Conservation (phyloP, 2,329 filamentous ascomycete species). For the Penicillium olsonii region DNA sequence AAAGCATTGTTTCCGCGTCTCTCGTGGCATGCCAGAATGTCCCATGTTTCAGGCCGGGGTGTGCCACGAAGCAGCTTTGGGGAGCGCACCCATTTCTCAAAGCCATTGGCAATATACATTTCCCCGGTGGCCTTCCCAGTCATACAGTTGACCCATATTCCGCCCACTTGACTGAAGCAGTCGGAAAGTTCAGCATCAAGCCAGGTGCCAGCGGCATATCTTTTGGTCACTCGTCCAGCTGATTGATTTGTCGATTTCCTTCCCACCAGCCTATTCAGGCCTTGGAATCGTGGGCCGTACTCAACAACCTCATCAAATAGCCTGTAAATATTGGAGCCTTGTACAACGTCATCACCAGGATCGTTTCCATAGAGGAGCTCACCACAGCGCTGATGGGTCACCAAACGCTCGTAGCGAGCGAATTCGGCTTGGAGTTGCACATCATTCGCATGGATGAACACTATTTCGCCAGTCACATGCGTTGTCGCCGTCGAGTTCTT, state of each 20-base stretch:
- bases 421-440: conserved; percentile 25
- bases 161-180: conserved; percentile 37
- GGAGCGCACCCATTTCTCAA: conserved; percentile 32
- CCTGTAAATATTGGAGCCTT: conserved; percentile 16
- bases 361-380: conserved; percentile 9
- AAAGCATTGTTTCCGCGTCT: conserved; percentile 22
- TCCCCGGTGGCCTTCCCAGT: conserved; percentile 23
- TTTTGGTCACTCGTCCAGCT: conserved; percentile 22
- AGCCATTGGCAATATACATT: conserved; percentile 35
- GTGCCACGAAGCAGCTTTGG: conserved; percentile 16
- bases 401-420: conserved; percentile 34
- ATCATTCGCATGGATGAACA: conserved; percentile 22
- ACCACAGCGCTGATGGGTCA: conserved; percentile 31
- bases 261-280: conserved; percentile 21
- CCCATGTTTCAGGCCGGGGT: conserved; percentile 21
- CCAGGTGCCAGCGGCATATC: conserved; percentile 23
- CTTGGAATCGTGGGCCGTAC: conserved; percentile 9
- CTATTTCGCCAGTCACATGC: conserved; percentile 31
- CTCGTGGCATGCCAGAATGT: conserved; percentile 30
- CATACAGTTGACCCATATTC: conserved; percentile 43
- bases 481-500: conserved; percentile 4
- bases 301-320: conserved; percentile 21
- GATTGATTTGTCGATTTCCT: conserved; percentile 14
- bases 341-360: conserved; percentile 15
- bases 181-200: conserved; percentile 31